These are phyloP conservation scores for Entomortierella parvispora DNA, from an alignment of 192 early-diverging fungal genomes.

Conservation along the genomic window DNA sequence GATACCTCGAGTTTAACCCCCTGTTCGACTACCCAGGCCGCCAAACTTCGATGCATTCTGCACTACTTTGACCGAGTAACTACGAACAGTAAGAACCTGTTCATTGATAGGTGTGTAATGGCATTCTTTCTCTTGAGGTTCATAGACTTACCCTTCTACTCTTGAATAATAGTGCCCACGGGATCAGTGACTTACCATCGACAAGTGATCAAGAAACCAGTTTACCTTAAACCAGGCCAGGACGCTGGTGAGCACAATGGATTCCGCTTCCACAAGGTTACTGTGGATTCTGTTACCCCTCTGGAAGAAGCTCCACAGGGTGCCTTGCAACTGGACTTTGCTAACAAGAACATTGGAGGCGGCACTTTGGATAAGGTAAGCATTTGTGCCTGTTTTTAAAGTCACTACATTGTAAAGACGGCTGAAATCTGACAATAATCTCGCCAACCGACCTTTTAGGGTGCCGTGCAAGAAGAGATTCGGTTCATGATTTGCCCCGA, in stretches of 20 bases:
- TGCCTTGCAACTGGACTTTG: conserved; percentile 44
- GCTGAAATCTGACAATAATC: too few species aligned
- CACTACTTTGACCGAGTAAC: conserved; percentile 52
- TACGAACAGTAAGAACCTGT: conserved; percentile 31
- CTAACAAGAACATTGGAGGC: conserved; percentile 47
- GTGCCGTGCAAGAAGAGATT: conserved; percentile 48
- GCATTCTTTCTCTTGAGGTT: too few species aligned
- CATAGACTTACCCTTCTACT: not conserved
- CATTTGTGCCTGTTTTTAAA: too few species aligned
- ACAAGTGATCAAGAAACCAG: conserved; percentile 42
- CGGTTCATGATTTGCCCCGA: conserved; percentile 53
- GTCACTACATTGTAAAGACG: too few species aligned
- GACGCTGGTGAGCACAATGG: not conserved
- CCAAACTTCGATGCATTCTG: conserved; percentile 36
- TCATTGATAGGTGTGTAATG: not conserved
- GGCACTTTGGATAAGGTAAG: conserved; percentile 38
- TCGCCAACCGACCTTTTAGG: conserved; percentile 8
- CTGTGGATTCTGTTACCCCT: conserved; percentile 17
- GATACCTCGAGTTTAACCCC: conserved; percentile 15
- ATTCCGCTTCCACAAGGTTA: conserved; percentile 16
- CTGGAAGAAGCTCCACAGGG: conserved; percentile 38
- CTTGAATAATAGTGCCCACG: conserved; percentile 18
- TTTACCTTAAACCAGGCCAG: conserved; percentile 8
- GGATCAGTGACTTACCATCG: conserved; percentile 46
- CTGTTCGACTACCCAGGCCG: conserved; percentile 34